Evolutionary conservation across 2,329 filamentous ascomycete species (phyloP), one percentile per base, ranked within the genome.

Genomic region (Aureobasidium sp.): DNA sequence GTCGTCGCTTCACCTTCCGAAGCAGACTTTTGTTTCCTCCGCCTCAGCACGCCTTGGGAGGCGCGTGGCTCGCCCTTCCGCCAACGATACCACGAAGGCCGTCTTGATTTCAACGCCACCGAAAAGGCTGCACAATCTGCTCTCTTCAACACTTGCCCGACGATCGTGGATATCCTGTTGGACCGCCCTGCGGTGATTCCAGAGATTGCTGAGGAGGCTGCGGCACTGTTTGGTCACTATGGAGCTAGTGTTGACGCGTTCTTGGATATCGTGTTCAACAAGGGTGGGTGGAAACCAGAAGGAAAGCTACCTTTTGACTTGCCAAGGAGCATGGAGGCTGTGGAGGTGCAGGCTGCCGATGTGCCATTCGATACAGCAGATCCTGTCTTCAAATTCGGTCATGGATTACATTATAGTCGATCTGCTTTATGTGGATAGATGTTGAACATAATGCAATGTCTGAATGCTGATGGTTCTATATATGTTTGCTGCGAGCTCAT

Each of bases 331-430:
- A 58, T 58, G 55, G 31, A 29, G 27, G 55, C 55, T 17, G 55
- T 58, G 25, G 55, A 58, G 20, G 20, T 3, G 9, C 55, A 58
- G 29, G 41, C 47, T 15, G 42, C 55, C 5, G 55, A 58, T 39
- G 55, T 58, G 31, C 55, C 42, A 6, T 58, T 58, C 34, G 55
- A 58, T 47, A 58, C 55, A n/a, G 55, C 8, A 14, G 55, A 58
- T 27, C 55, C 55, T 34, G 3, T 58, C n/a, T 58, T 58, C 29
- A 22, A 31, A 20, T 58, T 58, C 14, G 55, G 55, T 1, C 55
- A 58, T 27, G 55, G 55, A 22, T 39, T 58, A 20, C 37, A 22
- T 1, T 58, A 58, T 20, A 27, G 7, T 31, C 47, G 55, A 14
- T n/a, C 55, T 37, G 55, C 41, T 39, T 47, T 31, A 20, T 58